phyloP scores from a whole-genome alignment of 805 yeast genomes.

The Lipomyces starkeyi region DNA sequence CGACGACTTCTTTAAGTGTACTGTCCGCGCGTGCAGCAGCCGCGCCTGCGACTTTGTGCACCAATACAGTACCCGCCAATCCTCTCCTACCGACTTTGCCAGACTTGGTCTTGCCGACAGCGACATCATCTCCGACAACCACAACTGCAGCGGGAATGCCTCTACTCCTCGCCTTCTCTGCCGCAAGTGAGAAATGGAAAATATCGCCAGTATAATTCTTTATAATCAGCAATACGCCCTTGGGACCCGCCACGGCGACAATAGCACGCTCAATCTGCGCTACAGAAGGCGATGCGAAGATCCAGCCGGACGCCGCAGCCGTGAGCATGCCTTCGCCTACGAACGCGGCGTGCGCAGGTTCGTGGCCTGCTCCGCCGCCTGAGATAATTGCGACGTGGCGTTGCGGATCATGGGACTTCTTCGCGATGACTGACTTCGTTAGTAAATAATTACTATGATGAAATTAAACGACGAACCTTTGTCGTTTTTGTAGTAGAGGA shows the following conservation, averaged over 20 bases:
- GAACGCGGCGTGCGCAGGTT: constrained; percentile 90
- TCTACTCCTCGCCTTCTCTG: constrained; percentile 80
- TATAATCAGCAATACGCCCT: constrained; percentile 78
- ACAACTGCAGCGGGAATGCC: constrained; percentile 76
- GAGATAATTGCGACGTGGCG: constrained; percentile 67
- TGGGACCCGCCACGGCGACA: constrained; percentile 43
- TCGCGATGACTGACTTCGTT: constrained; percentile 28
- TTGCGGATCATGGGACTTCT: constrained; percentile 41
- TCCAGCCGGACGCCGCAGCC: constrained; percentile 87
- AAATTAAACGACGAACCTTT: constrained; percentile 53
- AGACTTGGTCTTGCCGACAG: constrained; percentile 89
- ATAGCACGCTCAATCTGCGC: constrained; percentile 78
- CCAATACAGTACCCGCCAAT: constrained; percentile 85
- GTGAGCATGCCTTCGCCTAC: constrained; percentile 83
- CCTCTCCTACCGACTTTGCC: constrained; percentile 95
- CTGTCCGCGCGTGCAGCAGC: constrained; percentile 55
- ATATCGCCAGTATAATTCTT: constrained; percentile 96
- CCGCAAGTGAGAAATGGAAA: constrained; percentile 88
- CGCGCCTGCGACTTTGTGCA: constrained; percentile 86
- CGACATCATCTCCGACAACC: constrained; percentile 88
- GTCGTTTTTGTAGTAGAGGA: constrained; percentile 61
- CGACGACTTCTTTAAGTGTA: constrained; percentile 59
- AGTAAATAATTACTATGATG: neutral
- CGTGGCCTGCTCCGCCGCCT: constrained; percentile 97
- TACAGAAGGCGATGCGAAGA: constrained; percentile 96